phyloP scores from a whole-genome alignment of 129 eudicot genomes.

The Calendula officinalis region DNA sequence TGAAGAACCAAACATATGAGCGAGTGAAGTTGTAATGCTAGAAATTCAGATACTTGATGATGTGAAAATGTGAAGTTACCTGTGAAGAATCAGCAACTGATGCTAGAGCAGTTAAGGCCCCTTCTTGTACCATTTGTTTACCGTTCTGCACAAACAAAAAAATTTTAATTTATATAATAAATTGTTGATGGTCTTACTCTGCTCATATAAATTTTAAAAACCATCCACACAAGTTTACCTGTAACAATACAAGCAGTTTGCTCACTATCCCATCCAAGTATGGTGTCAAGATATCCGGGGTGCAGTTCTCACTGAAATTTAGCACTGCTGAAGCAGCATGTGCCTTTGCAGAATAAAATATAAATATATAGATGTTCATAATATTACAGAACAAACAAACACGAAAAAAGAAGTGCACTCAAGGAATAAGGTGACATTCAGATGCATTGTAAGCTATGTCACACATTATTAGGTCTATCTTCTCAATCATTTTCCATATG shows the following conservation, averaged over 20 bases:
- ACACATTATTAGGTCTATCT: too few relatives aligned
- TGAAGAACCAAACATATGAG: conserved; percentile 20
- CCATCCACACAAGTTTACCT: conserved; percentile 38
- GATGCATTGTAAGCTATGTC: background rate
- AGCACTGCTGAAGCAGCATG: conserved; percentile 45
- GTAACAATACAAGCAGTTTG: conserved; percentile 77
- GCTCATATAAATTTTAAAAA: background rate
- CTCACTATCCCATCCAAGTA: conserved; percentile 83
- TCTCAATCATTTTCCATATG: background rate
- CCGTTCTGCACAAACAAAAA: conserved; percentile 51
- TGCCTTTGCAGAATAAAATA: conserved; percentile 33
- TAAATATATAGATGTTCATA: background rate
- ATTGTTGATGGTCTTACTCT: background rate
- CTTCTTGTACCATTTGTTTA: conserved; percentile 95
- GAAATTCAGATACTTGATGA: background rate
- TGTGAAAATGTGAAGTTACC: conserved; percentile 33
- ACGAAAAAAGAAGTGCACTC: background rate
- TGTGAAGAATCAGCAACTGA: conserved; percentile 97
- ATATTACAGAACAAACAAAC: background rate
- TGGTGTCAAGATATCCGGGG: conserved; percentile 84
- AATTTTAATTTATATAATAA: background rate
- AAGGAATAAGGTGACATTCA: background rate
- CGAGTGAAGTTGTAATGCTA: background rate
- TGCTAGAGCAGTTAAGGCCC: conserved; percentile 87
- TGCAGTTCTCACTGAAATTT: conserved; percentile 88